phyloP scores from a whole-genome alignment of 352 stramenopile species.

The Phytopythium delawarense region DNA sequence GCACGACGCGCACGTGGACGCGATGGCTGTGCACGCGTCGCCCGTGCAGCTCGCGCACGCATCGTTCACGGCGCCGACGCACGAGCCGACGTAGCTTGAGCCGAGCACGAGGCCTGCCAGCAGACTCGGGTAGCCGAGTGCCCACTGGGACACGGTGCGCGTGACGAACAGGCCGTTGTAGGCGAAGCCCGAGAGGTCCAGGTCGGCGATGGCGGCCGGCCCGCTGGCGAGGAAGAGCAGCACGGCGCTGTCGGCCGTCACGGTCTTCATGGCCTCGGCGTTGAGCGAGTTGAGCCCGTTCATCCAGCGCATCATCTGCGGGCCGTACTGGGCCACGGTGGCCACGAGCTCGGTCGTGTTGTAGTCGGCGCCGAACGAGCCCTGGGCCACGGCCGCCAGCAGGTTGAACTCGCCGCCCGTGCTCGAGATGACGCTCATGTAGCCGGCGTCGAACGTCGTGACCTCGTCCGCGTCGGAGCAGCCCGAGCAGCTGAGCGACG shows the following conservation, averaged over 20 bases:
- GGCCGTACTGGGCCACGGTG: slow-evolving; percentile 33
- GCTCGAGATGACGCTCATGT: slow-evolving; percentile 61
- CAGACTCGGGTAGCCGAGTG: slow-evolving; percentile 67
- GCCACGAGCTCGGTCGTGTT: slow-evolving; percentile 17
- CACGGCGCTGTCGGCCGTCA: slow-evolving; percentile 35
- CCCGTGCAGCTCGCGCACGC: slow-evolving; percentile 39
- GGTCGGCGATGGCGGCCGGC: slow-evolving; percentile 23
- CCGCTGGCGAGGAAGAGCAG: slow-evolving; percentile 32
- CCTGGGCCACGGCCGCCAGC: slow-evolving; percentile 32
- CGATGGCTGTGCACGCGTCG: slow-evolving; percentile 31
- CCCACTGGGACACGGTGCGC: slow-evolving; percentile 57
- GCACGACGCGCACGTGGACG: slow-evolving; percentile 33
- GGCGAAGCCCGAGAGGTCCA: slow-evolving; percentile 57
- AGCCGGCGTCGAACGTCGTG: slow-evolving; percentile 52
- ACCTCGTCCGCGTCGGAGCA: slow-evolving; percentile 58
- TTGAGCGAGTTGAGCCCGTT: slow-evolving; percentile 80
- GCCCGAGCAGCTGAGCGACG: slow-evolving; percentile 40
- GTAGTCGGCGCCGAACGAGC: slow-evolving; percentile 32
- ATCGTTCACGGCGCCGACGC: slow-evolving; percentile 31
- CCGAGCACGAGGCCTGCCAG: slow-evolving; percentile 54
- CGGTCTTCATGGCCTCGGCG: slow-evolving; percentile 53
- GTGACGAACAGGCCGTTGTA: slow-evolving; percentile 73
- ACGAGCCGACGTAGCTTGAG: slow-evolving; percentile 47
- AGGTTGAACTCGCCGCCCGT: slow-evolving; percentile 62
- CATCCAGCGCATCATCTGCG: slow-evolving; percentile 69